phyloP scores from a whole-genome alignment of 2,329 filamentous ascomycete species.

The Diaporthe aspalathi region DNA sequence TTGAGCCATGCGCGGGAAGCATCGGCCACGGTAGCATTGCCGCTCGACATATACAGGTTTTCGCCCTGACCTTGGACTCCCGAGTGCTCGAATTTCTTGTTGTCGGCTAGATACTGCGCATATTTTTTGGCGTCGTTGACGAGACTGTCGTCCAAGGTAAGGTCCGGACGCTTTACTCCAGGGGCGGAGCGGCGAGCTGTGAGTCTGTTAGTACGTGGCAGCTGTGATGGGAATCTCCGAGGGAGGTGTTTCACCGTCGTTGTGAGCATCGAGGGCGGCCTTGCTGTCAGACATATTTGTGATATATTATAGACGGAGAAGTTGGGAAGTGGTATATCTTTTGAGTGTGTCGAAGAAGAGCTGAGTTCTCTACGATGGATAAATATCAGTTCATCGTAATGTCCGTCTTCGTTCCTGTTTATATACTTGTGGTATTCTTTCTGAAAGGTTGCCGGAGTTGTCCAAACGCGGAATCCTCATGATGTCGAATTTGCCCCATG shows the following conservation, averaged over 20 bases:
- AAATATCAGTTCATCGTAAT: not conserved
- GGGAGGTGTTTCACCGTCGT: not conserved
- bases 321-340: not conserved
- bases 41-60: conserved; percentile 34
- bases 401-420: not conserved
- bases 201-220: not conserved
- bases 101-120: conserved; percentile 4
- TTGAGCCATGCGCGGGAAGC: conserved; percentile 34
- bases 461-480: not conserved
- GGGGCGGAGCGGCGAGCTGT: conserved; percentile 1
- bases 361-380: not conserved
- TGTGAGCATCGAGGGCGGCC: conserved; percentile 11
- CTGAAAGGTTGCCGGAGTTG: too few species aligned
- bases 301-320: not conserved
- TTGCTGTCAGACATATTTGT: conserved; percentile 6
- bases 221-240: not conserved
- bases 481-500: not conserved
- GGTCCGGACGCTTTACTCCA: conserved; percentile 5
- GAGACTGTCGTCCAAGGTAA: not conserved
- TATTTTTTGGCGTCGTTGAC: not conserved
- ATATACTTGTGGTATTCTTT: not conserved
- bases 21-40: not conserved
- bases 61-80: conserved; percentile 27
- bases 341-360: not conserved
- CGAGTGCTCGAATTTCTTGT: conserved; percentile 20